phyloP scores from a whole-genome alignment of 176 grass and related monocot species.

The Chloris gayana region DNA sequence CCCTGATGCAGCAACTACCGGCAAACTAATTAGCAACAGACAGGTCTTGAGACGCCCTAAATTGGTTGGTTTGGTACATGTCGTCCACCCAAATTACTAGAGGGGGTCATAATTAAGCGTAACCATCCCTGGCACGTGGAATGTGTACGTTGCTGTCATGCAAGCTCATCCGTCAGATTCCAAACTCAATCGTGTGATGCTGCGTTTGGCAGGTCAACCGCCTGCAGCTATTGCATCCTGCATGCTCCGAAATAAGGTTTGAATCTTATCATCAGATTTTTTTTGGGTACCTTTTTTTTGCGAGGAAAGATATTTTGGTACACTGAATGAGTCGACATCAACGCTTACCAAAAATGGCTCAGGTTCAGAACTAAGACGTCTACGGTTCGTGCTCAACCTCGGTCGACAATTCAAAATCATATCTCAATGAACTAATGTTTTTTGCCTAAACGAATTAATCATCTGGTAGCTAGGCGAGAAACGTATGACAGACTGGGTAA shows the following conservation, averaged over 20 bases:
- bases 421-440: too few relatives aligned
- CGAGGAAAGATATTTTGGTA: too few relatives aligned
- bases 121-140: background rate
- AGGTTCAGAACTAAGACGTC: background rate
- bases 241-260: constrained; percentile 8
- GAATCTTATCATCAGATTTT: constrained; percentile 1
- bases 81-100: constrained; percentile 19
- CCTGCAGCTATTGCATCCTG: background rate
- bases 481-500: background rate
- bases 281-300: too few relatives aligned
- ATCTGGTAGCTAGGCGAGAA: background rate
- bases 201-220: background rate
- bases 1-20: constrained; percentile 2
- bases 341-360: background rate
- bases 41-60: background rate
- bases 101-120: background rate
- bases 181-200: background rate
- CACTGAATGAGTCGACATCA: background rate
- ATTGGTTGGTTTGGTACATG: constrained; percentile 5
- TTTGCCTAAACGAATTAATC: background rate
- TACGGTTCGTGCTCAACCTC: too few relatives aligned
- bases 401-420: too few relatives aligned
- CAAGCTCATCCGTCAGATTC: background rate
- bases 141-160: background rate
- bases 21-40: constrained; percentile 8